Base-by-base conservation (phyloP, 2,329 filamentous ascomycete genomes). In the Aureobasidium lini region DNA sequence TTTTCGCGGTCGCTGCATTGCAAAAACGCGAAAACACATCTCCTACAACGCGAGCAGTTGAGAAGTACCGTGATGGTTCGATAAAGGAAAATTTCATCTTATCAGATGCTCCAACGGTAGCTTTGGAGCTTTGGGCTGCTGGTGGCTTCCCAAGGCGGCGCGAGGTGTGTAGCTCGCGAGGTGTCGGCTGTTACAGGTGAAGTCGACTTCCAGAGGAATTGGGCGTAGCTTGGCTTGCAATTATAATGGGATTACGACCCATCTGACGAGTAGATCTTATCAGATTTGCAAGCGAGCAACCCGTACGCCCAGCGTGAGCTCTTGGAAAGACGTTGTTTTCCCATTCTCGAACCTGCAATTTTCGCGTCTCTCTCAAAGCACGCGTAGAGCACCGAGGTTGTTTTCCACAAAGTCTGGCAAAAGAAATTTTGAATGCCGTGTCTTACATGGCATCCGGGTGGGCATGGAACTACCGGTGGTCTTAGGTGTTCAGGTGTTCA, bases 1-100 rank as follows among this genome's bases (percentile, higher is more conserved):
- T 9, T 18, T 40, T 5, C n/a, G 15, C 3, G 28, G 16, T 18
- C n/a, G 3, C 23, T 23, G 23, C 6, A n/a, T 29, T 15, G 1
- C 16, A 40, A 40, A 49, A 6, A n/a, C 32, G 8, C 36, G 18
- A 29, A 16, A 23, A 32, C 37, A 42, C 34, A 37, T 11, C 34
- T 3, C 9, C n/a, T 36, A 5, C 23, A 37, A 8, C 6, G 16
- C 50, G 39, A 34, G 36, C 18, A 40, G 37, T 7, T 28, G 16
- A 6, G 13, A 56, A 44, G 16, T 56, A 56, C 52, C 52, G 52
- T 44, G 40, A 37, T 56, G 52, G 52, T 46, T 5, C n/a, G 52
- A 56, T 56, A 29, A 43, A 23, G 23, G 23, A 44, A 44, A 56
- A 28, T 46, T 56, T 56, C 52, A 56, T 56, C 52, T 56, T 44